A percentile compares a stretch with the other conserved stretches of the same genome.
phyloP scores from a whole-genome alignment of 441 rosid genomes.

The Euphorbia neoarborescens region DNA sequence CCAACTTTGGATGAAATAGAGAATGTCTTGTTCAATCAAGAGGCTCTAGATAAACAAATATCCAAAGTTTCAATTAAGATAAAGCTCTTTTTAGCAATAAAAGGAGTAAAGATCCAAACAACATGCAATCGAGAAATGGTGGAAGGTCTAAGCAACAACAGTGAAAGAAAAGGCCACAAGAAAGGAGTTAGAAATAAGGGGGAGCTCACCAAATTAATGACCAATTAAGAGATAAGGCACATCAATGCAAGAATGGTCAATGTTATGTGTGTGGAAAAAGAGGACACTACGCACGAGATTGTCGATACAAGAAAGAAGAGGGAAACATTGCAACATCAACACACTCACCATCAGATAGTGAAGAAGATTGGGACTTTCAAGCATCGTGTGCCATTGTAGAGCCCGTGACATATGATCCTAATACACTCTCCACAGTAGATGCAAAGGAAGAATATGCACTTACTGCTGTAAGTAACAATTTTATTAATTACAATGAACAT shows the following conservation, averaged over 20 bases:
- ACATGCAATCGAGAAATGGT: neutral
- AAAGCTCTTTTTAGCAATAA: neutral
- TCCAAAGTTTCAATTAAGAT: neutral
- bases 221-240: neutral
- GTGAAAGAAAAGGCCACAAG: too few species aligned
- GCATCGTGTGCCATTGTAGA: too few species aligned
- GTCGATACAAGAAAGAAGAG: neutral
- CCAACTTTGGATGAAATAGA: neutral
- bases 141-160: too few species aligned
- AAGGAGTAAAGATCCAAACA: neutral
- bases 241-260: neutral
- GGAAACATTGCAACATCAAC: neutral
- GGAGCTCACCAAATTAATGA: neutral
- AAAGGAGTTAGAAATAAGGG: neutral
- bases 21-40: neutral
- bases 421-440: too few species aligned
- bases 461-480: too few species aligned
- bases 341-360: neutral
- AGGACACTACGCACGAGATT: neutral
- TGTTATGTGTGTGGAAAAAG: neutral
- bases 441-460: too few species aligned
- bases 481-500: too few species aligned
- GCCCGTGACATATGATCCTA: too few species aligned
- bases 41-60: neutral
- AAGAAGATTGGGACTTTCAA: neutral